Conservation (phyloP, 176 grass and related monocot genomes). For the Oryza coarctata region DNA sequence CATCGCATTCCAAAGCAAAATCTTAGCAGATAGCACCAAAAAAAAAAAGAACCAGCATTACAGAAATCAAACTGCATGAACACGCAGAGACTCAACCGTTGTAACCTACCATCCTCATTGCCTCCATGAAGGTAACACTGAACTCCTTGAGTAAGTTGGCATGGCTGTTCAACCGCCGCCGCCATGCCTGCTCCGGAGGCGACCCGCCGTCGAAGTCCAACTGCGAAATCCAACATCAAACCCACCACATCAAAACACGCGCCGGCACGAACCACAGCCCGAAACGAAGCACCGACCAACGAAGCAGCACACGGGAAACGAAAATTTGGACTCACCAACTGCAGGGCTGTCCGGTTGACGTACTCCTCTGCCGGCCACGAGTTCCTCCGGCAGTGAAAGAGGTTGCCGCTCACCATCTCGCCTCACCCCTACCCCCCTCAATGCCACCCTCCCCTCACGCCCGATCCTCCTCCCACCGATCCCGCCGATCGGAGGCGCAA, state of each 20-base stretch:
- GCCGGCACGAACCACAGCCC: background rate
- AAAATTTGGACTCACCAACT: slow-evolving; percentile 57
- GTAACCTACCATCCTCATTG: slow-evolving; percentile 82
- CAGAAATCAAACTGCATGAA: background rate
- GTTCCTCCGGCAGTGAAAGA: slow-evolving; percentile 82
- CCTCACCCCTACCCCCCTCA: background rate
- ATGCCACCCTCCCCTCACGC: background rate
- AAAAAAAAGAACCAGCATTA: background rate
- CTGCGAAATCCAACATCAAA: slow-evolving; percentile 46
- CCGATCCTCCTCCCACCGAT: background rate
- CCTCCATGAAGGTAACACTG: slow-evolving; percentile 98
- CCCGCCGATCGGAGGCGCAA: background rate
- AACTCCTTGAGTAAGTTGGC: slow-evolving; percentile 96
- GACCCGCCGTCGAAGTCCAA: slow-evolving; percentile 89
- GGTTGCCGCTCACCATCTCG: slow-evolving; percentile 77
- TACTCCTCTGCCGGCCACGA: slow-evolving; percentile 98
- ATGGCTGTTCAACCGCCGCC: slow-evolving; percentile 82
- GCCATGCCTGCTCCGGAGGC: slow-evolving; percentile 91
- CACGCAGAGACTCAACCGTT: background rate
- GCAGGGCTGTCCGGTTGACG: slow-evolving; percentile 59
- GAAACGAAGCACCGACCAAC: background rate
- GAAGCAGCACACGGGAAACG: background rate
- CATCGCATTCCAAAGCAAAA: background rate
- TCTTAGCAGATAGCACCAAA: slow-evolving; percentile 4
- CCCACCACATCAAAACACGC: background rate